Evolutionary conservation across 1,139 yeast genomes (phyloP).

Genomic region (Blastobotrys arbuscula): DNA sequence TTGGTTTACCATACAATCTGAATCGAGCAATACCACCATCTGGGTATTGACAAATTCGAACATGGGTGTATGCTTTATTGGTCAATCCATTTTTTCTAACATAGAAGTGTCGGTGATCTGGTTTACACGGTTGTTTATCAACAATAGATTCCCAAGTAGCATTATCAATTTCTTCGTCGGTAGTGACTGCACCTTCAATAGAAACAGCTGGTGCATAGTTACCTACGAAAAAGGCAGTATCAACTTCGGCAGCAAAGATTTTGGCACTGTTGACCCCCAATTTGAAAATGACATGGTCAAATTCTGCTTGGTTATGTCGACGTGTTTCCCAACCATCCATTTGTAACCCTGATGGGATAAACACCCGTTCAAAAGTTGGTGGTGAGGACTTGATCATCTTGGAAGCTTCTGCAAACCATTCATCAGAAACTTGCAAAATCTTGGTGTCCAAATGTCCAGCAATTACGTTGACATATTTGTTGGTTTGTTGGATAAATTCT

Average conservation of each 20-base stretch:
- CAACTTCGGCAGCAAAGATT: constrained; percentile 77
- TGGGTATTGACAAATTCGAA: constrained; percentile 79
- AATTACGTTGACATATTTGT: constrained; percentile 41
- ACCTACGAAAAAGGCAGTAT: constrained; percentile 89
- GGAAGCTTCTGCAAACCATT: constrained; percentile 91
- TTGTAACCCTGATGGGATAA: constrained; percentile 60
- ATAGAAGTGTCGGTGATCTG: constrained; percentile 79
- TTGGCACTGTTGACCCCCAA: constrained; percentile 81
- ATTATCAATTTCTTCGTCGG: constrained; percentile 29
- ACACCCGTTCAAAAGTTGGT: constrained; percentile 74
- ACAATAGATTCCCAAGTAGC: constrained; percentile 66
- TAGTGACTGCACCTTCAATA: constrained; percentile 60
- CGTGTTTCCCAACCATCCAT: constrained; percentile 68
- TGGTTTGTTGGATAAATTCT: not conserved
- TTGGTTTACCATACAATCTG: constrained; percentile 76
- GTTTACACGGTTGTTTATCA: constrained; percentile 74
- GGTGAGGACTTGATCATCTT: constrained; percentile 74
- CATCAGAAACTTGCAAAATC: constrained; percentile 69
- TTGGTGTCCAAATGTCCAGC: constrained; percentile 79
- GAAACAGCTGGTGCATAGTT: constrained; percentile 88
- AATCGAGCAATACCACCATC: constrained; percentile 97
- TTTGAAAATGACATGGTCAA: constrained; percentile 79
- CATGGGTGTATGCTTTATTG: constrained; percentile 61
- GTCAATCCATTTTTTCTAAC: constrained; percentile 48
- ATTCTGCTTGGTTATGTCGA: constrained; percentile 76